A percentile compares a stretch with the other conserved stretches of the same genome.
These are phyloP conservation scores for Hypomontagnella submonticulosa DNA, from an alignment of 495 filamentous ascomycete species.

Conservation along the genomic window DNA sequence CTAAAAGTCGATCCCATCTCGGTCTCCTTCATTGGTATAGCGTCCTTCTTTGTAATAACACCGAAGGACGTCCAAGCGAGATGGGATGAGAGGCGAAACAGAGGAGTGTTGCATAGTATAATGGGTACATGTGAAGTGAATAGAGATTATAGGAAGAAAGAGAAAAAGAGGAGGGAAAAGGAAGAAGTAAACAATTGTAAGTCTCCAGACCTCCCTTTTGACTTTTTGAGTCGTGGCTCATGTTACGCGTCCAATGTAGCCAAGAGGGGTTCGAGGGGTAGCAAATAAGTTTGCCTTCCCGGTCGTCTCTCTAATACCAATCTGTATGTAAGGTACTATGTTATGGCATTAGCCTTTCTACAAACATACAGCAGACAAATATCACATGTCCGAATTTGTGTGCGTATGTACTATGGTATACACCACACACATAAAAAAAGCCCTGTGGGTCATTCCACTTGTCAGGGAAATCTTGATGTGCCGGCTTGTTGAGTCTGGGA, in stretches of 20 bases:
- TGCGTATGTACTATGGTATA: not conserved
- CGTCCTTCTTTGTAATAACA: slow-evolving; percentile 25
- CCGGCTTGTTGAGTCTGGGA: slow-evolving; percentile 27
- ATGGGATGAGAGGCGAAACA: slow-evolving; percentile 3
- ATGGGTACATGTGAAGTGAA: not conserved
- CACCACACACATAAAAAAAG: slow-evolving; percentile 15
- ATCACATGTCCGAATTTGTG: slow-evolving; percentile 30
- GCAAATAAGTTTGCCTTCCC: slow-evolving; percentile 37
- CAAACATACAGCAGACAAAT: slow-evolving; percentile 20
- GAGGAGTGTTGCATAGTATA: not conserved
- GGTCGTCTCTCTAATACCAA: slow-evolving; percentile 8
- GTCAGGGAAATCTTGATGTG: slow-evolving; percentile 38
- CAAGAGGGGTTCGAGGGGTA: slow-evolving; percentile 1
- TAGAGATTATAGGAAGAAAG: not conserved
- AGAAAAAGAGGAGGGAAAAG: not conserved
- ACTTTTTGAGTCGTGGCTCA: slow-evolving; percentile 30
- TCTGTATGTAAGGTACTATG: slow-evolving; percentile 2
- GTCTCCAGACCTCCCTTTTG: slow-evolving; percentile 21
- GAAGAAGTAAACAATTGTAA: slow-evolving; percentile 1
- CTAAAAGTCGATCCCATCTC: slow-evolving; percentile 28
- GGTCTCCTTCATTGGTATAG: slow-evolving; percentile 27
- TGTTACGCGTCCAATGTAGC: slow-evolving; percentile 37
- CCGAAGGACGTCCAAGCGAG: slow-evolving; percentile 31
- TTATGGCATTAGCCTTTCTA: slow-evolving; percentile 11
- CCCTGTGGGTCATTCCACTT: slow-evolving; percentile 37